Conservation (phyloP, 306 rosid species). For the Fragaria nilgerrensis region DNA sequence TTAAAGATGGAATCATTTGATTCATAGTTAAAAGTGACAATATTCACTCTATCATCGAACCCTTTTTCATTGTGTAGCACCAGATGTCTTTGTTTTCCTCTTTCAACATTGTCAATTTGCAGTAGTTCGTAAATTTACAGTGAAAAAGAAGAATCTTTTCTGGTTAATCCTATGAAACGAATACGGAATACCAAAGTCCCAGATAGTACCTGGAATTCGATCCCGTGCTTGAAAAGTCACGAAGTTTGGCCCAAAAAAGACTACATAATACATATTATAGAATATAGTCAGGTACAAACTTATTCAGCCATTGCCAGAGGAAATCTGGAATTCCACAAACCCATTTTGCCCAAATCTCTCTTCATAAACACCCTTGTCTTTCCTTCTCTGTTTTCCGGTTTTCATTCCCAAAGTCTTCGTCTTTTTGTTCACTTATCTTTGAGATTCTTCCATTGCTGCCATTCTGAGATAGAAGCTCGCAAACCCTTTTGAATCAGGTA, state of each 20-base stretch:
- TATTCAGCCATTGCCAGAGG: background rate
- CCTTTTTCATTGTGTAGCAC: too few relatives aligned
- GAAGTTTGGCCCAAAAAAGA: background rate
- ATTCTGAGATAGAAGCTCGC: background rate
- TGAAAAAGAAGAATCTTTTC: background rate
- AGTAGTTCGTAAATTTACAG: background rate
- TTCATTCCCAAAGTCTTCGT: background rate
- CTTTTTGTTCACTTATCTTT: background rate
- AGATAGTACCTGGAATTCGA: background rate
- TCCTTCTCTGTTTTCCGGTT: background rate
- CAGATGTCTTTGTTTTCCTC: background rate
- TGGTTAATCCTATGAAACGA: background rate
- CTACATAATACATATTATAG: background rate
- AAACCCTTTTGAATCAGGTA: conserved; percentile 7
- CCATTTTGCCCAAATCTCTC: background rate
- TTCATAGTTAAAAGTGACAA: background rate
- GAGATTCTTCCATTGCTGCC: background rate
- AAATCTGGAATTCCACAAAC: background rate
- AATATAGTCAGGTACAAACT: background rate
- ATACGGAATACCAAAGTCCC: background rate
- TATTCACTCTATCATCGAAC: background rate
- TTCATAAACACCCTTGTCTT: background rate
- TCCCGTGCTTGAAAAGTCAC: background rate
- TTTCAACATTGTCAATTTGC: background rate
- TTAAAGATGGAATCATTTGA: background rate